Conservation (phyloP, 176 grass and related monocot genomes). For the Lolium rigidum region DNA sequence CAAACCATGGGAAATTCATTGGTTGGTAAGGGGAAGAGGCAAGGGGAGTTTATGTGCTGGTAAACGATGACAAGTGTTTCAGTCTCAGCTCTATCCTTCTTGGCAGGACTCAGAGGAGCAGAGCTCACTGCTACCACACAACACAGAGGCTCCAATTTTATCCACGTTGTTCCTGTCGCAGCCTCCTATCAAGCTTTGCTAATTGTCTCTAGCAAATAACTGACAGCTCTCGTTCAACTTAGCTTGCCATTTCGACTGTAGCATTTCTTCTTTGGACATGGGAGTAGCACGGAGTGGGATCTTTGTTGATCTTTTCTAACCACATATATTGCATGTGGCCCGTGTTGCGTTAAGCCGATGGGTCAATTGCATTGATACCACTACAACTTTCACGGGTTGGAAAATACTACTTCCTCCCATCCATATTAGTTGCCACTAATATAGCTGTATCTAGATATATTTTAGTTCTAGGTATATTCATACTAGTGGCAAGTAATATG, state of each 20-base stretch:
- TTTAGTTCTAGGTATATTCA: too few relatives aligned
- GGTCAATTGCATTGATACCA: too few relatives aligned
- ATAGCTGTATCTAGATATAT: too few relatives aligned
- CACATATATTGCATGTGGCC: not conserved
- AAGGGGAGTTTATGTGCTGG: constrained; percentile 29
- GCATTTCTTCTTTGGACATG: not conserved
- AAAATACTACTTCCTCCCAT: too few relatives aligned
- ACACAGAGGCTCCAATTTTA: constrained; percentile 14
- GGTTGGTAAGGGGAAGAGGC: not conserved
- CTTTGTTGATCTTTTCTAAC: not conserved
- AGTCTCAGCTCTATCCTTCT: constrained; percentile 46
- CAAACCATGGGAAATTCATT: not conserved
- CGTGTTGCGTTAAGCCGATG: too few relatives aligned
- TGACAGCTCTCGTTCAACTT: not conserved
- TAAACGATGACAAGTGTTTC: constrained; percentile 38
- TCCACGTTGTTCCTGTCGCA: constrained; percentile 34
- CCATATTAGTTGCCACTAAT: too few relatives aligned
- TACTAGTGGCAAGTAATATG: too few relatives aligned
- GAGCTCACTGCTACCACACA: constrained; percentile 54
- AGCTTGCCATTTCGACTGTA: not conserved
- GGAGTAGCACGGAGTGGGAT: not conserved
- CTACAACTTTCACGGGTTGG: too few relatives aligned
- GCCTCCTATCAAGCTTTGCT: constrained; percentile 10
- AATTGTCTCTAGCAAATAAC: constrained; percentile 15
- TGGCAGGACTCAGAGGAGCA: constrained; percentile 24